Evolutionary conservation across 805 yeast genomes (phyloP).

Genomic region (Myxozyma monticola): DNA sequence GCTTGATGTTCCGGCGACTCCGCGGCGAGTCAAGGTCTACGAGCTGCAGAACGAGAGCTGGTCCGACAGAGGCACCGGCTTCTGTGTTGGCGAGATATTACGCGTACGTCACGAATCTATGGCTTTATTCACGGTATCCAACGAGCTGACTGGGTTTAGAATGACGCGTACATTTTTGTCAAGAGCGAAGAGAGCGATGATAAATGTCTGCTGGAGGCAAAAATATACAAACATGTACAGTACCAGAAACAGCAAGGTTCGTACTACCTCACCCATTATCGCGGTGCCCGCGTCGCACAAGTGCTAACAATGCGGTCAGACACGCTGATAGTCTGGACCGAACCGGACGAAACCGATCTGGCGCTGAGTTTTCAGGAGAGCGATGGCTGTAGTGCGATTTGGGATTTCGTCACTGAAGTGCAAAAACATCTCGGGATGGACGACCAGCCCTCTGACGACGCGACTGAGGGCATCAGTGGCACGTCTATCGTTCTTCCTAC

Average conservation of each 20-base stretch:
- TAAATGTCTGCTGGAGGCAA: slow-evolving; percentile 61
- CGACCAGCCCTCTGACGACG: slow-evolving; percentile 45
- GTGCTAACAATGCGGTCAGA: slow-evolving; percentile 43
- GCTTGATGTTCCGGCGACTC: slow-evolving; percentile 43
- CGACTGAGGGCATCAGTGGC: slow-evolving; percentile 76
- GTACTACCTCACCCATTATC: not conserved
- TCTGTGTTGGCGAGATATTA: slow-evolving; percentile 59
- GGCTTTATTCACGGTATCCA: not conserved
- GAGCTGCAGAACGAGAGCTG: slow-evolving; percentile 77
- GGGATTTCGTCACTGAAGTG: slow-evolving; percentile 41
- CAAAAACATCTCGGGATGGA: slow-evolving; percentile 28
- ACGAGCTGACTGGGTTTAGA: slow-evolving; percentile 8
- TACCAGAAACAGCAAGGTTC: slow-evolving; percentile 80
- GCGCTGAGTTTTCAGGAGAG: slow-evolving; percentile 92
- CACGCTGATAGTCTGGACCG: slow-evolving; percentile 93
- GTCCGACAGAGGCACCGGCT: slow-evolving; percentile 93
- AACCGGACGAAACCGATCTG: slow-evolving; percentile 54
- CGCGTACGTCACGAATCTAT: not conserved
- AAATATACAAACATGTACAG: slow-evolving; percentile 71
- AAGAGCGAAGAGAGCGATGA: slow-evolving; percentile 64
- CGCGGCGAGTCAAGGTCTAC: slow-evolving; percentile 90
- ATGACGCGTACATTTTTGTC: slow-evolving; percentile 61
- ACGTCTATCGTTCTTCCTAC: slow-evolving; percentile 67
- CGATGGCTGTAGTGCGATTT: slow-evolving; percentile 79
- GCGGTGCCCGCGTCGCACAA: not conserved